Evolutionary conservation across 2,329 filamentous ascomycete genomes (phyloP), one percentile per base, ranked within the genome.

Genomic region (Paracoccidioides lutzii): DNA sequence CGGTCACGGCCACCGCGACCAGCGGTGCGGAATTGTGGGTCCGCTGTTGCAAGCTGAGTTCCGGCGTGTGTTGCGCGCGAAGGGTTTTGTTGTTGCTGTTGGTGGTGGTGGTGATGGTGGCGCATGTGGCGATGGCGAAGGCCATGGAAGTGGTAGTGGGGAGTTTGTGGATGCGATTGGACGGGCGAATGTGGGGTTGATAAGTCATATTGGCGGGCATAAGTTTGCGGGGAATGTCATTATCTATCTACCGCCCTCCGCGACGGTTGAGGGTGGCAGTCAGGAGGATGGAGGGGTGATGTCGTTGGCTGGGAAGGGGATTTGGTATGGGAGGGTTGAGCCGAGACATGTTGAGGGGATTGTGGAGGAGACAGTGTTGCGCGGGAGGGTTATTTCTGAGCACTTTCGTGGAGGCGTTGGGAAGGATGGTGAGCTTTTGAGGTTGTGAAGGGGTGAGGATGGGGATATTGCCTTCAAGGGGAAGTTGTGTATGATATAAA

Each of bases 201-300:
- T 96, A 65, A 91, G 84, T 61, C 91, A 97, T 67, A 85, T 96
- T 12, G 91, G 91, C 28, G 91, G 91, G 0, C 91, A 97, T 75
- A 95, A 95, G 75, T 97, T 93, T 74, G 86, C 85, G 41, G 91
- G 91, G 43, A 97, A 97, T 66, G 82, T 96, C 62, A 87, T 97
- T 74, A 76, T 97, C 0, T 97, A 97, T 70, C 80, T 73, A 9
- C 70, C 71, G 2, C 67, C 67, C 49, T 61, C 15, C 22, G 33
- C 14, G 54, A 22, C 32, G 33, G 46, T 1, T 8, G n/a, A 15
- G 15, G 42, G 5, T 32, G 8, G 30, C 14, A 15, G 32, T 12
- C 15, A 15, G 4, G 35, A 32, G 2, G 32, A 57, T 10, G 59
- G 58, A n/a, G 46, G 45, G 35, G 59, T 58, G 15, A 59, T 59